phyloP scores from a whole-genome alignment of 192 early-diverging fungal genomes.

The Linnemannia exigua region DNA sequence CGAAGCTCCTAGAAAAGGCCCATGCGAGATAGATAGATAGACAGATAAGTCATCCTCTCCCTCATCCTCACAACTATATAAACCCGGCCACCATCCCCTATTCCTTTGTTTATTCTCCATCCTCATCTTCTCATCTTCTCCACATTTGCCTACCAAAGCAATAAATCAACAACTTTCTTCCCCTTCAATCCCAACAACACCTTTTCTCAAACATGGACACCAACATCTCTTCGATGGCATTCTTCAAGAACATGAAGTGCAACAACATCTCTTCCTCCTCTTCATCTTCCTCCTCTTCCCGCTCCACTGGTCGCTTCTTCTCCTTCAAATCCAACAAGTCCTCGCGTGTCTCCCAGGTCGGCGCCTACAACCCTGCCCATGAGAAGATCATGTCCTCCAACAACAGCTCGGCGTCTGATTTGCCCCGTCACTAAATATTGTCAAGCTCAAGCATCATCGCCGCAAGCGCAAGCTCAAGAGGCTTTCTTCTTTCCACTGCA shows the following conservation, averaged over 20 bases:
- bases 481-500: not conserved
- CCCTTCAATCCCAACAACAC: not conserved
- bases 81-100: not conserved
- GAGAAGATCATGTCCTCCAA: conserved; percentile 42
- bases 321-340: conserved; percentile 31
- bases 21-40: not conserved
- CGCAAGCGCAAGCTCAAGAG: not conserved
- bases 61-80: not conserved
- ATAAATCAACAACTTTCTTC: not conserved
- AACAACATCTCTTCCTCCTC: conserved; percentile 17
- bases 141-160: not conserved
- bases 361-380: conserved; percentile 19
- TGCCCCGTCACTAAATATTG: conserved; percentile 14
- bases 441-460: not conserved
- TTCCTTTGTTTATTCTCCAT: not conserved
- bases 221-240: conserved; percentile 55
- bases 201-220: conserved; percentile 31
- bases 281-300: not conserved
- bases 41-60: not conserved
- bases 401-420: conserved; percentile 29
- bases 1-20: no score
- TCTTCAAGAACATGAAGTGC: conserved; percentile 56
- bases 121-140: not conserved
- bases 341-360: conserved; percentile 32
- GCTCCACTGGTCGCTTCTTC: conserved; percentile 14